These are phyloP conservation scores for Neofusicoccum umdonicola DNA, from an alignment of 2,329 filamentous ascomycete species.

Conservation along the genomic window DNA sequence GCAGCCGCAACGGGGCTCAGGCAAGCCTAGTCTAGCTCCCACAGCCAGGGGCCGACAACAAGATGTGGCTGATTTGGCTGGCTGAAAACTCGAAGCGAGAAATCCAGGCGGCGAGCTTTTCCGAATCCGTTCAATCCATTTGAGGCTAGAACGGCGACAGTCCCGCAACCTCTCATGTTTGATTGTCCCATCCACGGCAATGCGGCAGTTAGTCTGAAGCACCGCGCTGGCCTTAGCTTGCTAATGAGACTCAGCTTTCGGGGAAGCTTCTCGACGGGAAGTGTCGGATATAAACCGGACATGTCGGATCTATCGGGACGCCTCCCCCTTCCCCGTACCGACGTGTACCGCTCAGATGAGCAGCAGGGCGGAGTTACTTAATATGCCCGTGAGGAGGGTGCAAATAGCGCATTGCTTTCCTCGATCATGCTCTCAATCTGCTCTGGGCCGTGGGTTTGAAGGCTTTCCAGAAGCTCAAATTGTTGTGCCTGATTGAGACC, in stretches of 20 bases:
- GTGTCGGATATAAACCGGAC: not conserved
- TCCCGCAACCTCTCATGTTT: not conserved
- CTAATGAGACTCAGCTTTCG: not conserved
- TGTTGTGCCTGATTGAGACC: conserved; percentile 77
- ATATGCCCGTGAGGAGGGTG: conserved; percentile 5
- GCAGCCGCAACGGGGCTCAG: too few species aligned
- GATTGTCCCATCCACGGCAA: not conserved
- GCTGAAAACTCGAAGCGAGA: not conserved
- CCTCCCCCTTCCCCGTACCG: not conserved
- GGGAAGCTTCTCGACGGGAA: not conserved
- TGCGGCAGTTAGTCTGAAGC: not conserved
- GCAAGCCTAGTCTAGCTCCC: not conserved
- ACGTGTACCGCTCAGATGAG: not conserved
- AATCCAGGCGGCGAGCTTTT: not conserved
- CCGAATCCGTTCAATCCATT: not conserved
- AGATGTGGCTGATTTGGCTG: not conserved
- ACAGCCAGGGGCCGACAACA: not conserved
- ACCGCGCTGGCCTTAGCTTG: not conserved
- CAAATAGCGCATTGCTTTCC: conserved; percentile 29
- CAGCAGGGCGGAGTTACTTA: not conserved
- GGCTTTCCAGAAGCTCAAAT: conserved; percentile 74
- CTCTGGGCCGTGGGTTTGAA: conserved; percentile 57
- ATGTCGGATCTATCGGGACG: not conserved
- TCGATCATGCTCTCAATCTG: conserved; percentile 43
- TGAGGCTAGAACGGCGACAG: not conserved